Percentiles rank a stretch among this genome's conserved stretches.
Conservation (phyloP, 352 stramenopile genomes). For the Globisporangium paroecandrum region DNA sequence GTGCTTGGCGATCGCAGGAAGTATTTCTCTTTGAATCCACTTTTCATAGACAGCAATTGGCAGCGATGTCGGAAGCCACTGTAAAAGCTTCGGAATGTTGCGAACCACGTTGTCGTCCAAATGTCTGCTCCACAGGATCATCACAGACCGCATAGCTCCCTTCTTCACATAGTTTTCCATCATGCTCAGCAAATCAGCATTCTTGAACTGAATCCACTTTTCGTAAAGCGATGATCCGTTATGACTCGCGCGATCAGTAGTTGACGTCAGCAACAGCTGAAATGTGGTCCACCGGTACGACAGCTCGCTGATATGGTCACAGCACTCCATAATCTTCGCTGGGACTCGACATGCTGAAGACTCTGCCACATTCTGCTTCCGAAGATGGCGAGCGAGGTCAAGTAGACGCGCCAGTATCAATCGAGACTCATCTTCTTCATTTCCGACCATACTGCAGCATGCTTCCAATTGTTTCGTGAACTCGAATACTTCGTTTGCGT, state of each 20-base stretch:
- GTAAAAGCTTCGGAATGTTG: slow-evolving; percentile 37
- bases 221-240: slow-evolving; percentile 9
- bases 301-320: slow-evolving; percentile 28
- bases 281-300: slow-evolving; percentile 76
- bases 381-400: slow-evolving; percentile 9
- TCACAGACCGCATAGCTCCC: slow-evolving; percentile 50
- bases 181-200: slow-evolving; percentile 29
- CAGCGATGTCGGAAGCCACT: slow-evolving; percentile 32
- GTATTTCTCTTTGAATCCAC: slow-evolving; percentile 53
- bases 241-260: neutral
- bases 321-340: slow-evolving; percentile 18
- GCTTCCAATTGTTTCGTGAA: slow-evolving; percentile 8
- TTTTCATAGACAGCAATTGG: slow-evolving; percentile 43
- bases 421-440: slow-evolving; percentile 16
- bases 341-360: neutral
- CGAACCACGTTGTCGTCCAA: slow-evolving; percentile 26
- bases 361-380: neutral
- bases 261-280: slow-evolving; percentile 41
- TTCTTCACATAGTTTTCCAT: slow-evolving; percentile 42
- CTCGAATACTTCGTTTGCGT: neutral
- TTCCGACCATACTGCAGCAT: slow-evolving; percentile 12
- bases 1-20: slow-evolving; percentile 37
- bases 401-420: slow-evolving; percentile 12
- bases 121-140: slow-evolving; percentile 57
- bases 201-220: slow-evolving; percentile 40